phyloP scores from a whole-genome alignment of 2,329 filamentous ascomycete genomes.

The Meredithiella fracta region DNA sequence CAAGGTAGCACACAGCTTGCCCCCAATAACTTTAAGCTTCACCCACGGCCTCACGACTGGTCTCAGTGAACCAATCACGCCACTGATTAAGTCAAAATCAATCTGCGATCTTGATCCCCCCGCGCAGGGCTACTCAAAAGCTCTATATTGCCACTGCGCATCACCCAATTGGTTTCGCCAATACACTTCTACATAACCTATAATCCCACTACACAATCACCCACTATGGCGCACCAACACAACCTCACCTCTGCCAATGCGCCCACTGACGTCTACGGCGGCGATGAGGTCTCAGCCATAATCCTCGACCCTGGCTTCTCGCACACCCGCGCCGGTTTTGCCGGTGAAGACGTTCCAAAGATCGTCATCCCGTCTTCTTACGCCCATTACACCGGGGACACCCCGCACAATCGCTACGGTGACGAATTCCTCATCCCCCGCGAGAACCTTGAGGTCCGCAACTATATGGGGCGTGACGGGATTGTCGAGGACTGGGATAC shows the following conservation, averaged over 20 bases:
- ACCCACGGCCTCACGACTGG: background rate
- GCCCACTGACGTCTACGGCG: slow-evolving; percentile 47
- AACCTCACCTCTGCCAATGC: slow-evolving; percentile 7
- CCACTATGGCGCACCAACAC: background rate
- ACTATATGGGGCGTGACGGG: slow-evolving; percentile 79
- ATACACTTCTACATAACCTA: background rate
- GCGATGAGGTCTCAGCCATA: slow-evolving; percentile 91
- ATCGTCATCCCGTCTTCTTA: slow-evolving; percentile 85
- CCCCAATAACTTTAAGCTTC: background rate
- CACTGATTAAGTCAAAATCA: background rate
- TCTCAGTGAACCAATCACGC: background rate
- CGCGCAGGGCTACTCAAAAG: background rate
- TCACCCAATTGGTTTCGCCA: background rate
- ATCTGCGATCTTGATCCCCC: background rate
- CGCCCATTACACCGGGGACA: slow-evolving; percentile 36
- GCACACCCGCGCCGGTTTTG: slow-evolving; percentile 83
- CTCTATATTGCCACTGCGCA: background rate
- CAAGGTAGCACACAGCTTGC: background rate
- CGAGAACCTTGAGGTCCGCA: slow-evolving; percentile 64
- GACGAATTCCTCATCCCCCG: slow-evolving; percentile 77
- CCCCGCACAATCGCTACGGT: slow-evolving; percentile 53
- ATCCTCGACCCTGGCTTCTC: slow-evolving; percentile 92
- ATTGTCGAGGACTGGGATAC: slow-evolving; percentile 94
- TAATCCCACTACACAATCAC: background rate
- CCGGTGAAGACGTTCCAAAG: slow-evolving; percentile 93